Conservation (phyloP, 768 basidiomycete species). For the Xanthoconium purpureum region DNA sequence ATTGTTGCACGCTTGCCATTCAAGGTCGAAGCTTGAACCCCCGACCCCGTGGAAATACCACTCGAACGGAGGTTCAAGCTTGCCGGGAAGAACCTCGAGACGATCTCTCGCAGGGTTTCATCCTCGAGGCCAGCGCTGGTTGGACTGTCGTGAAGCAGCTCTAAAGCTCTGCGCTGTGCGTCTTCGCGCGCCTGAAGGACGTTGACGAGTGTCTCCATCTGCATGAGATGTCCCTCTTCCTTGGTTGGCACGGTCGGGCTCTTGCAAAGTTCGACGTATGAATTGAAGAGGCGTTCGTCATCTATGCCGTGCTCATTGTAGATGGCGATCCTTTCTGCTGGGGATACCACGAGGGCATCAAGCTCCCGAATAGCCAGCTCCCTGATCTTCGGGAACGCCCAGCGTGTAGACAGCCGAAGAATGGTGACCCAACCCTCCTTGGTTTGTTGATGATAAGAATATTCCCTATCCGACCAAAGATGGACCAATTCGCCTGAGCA, state of each 20-base stretch:
- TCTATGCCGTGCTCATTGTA: slow-evolving; percentile 56
- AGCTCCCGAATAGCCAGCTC: slow-evolving; percentile 54
- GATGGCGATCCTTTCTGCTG: slow-evolving; percentile 52
- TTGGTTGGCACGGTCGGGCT: slow-evolving; percentile 49
- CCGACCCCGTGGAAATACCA: slow-evolving; percentile 17
- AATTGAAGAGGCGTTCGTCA: slow-evolving; percentile 45
- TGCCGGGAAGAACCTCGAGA: slow-evolving; percentile 31
- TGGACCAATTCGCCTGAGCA: not conserved
- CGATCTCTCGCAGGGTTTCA: slow-evolving; percentile 29
- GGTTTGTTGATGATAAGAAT: slow-evolving; percentile 49
- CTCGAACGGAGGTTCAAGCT: slow-evolving; percentile 14
- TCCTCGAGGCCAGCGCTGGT: slow-evolving; percentile 33
- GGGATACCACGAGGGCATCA: slow-evolving; percentile 42
- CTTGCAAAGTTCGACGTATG: slow-evolving; percentile 52
- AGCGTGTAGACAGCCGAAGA: slow-evolving; percentile 51
- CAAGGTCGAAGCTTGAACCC: slow-evolving; percentile 15
- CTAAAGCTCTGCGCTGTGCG: slow-evolving; percentile 35
- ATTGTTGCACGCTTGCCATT: slow-evolving; percentile 6
- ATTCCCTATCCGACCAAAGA: slow-evolving; percentile 38
- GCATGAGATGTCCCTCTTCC: slow-evolving; percentile 53
- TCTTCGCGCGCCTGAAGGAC: slow-evolving; percentile 56
- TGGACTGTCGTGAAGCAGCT: slow-evolving; percentile 29
- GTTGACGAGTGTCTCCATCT: slow-evolving; percentile 51
- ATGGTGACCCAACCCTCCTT: slow-evolving; percentile 54
- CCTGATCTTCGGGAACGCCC: slow-evolving; percentile 53